A percentile compares a stretch with the other conserved stretches of the same genome.
These are phyloP conservation scores for Sclerotinia nivalis DNA, from an alignment of 2,329 filamentous ascomycete genomes.

Conservation along the genomic window DNA sequence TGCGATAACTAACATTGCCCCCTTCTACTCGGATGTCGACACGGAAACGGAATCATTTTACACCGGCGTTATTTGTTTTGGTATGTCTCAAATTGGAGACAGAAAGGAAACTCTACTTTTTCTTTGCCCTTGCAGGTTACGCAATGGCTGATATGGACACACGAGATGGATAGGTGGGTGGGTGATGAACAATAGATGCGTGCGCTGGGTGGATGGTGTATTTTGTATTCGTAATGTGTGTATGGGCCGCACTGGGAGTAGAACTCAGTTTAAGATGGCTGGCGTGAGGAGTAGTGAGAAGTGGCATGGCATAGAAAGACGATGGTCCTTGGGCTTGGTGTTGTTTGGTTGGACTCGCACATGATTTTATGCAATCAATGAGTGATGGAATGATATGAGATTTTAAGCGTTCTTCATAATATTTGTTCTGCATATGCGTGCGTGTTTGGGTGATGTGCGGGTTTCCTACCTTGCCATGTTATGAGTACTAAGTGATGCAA, in stretches of 20 bases:
- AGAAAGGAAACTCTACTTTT: conserved; percentile 9
- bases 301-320: conserved; percentile 1
- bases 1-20: not conserved
- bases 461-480: not conserved
- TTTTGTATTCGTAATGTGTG: not conserved
- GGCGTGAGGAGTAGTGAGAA: conserved; percentile 1
- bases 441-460: not conserved
- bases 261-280: not conserved
- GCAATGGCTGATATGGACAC: not conserved
- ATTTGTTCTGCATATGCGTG: not conserved
- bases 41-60: conserved; percentile 15
- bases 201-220: not conserved
- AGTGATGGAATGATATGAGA: conserved; percentile 10
- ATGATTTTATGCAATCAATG: conserved; percentile 8
- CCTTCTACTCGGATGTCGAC: not conserved
- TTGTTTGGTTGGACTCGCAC: not conserved
- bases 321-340: not conserved
- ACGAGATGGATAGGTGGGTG: conserved; percentile 4
- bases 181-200: not conserved
- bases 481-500: not conserved
- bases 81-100: conserved; percentile 2
- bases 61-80: conserved; percentile 16
- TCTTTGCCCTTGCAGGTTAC: not conserved
- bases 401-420: not conserved
- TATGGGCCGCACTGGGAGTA: too few relatives aligned